Evolutionary conservation across 1,139 yeast genomes (phyloP).

Genomic region (Nakaseomyces kungkrabaensis): DNA sequence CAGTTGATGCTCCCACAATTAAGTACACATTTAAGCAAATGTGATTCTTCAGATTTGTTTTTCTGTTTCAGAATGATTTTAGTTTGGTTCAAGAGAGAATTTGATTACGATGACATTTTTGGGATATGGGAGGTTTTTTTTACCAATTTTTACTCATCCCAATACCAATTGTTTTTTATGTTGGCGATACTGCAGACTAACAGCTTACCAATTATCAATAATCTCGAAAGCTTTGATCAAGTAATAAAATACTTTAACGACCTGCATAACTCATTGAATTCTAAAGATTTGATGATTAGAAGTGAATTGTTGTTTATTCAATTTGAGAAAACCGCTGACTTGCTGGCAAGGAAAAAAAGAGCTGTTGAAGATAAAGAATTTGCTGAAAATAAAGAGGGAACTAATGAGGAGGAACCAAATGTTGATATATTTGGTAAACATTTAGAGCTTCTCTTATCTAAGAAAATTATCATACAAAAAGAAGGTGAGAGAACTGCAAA

Average conservation of each 20-base stretch:
- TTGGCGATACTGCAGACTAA: constrained; percentile 80
- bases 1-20: constrained; percentile 83
- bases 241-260: constrained; percentile 90
- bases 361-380: constrained; percentile 3
- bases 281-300: constrained; percentile 65
- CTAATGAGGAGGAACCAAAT: constrained; percentile 13
- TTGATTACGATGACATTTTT: constrained; percentile 68
- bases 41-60: constrained; percentile 83
- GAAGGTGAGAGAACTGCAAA: constrained; percentile 38
- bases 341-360: constrained; percentile 34
- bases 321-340: constrained; percentile 67
- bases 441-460: constrained; percentile 49
- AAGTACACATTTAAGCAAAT: constrained; percentile 70
- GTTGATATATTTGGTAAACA: constrained; percentile 37
- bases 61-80: constrained; percentile 90
- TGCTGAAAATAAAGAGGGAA: constrained; percentile 9
- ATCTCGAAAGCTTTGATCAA: constrained; percentile 74
- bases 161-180: constrained; percentile 79
- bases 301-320: constrained; percentile 74
- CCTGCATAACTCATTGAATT: constrained; percentile 61
- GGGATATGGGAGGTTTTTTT: constrained; percentile 84
- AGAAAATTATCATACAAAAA: constrained; percentile 50
- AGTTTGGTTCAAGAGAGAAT: constrained; percentile 93
- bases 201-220: constrained; percentile 65
- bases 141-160: constrained; percentile 79